Percentiles rank a stretch among this genome's conserved stretches.
These are phyloP conservation scores for Epichloe uncinata DNA, from an alignment of 2,329 filamentous ascomycete genomes.

Conservation along the genomic window DNA sequence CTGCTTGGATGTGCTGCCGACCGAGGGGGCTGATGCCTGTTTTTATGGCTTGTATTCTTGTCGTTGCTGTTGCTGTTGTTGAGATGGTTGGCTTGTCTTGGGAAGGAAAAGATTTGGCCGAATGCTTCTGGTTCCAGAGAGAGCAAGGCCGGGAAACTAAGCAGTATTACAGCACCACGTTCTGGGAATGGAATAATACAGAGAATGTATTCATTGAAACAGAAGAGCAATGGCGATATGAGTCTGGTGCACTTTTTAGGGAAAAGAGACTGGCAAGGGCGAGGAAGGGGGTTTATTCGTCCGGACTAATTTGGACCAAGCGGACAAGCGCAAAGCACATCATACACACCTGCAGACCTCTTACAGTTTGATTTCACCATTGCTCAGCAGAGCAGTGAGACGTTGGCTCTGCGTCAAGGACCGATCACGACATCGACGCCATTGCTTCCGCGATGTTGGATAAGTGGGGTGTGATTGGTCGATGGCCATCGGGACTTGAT, in stretches of 20 bases:
- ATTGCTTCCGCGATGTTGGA: constrained; percentile 32
- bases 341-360: not conserved
- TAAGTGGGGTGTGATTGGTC: constrained; percentile 22
- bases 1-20: not conserved
- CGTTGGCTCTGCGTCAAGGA: constrained; percentile 21
- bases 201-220: not conserved
- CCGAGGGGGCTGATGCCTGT: not conserved
- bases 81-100: not conserved
- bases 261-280: not conserved
- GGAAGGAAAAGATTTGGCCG: no score
- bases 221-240: not conserved
- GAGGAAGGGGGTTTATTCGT: not conserved
- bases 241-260: not conserved
- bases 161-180: not conserved
- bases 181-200: not conserved
- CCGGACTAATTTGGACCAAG: not conserved
- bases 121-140: not conserved
- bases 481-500: constrained; percentile 10
- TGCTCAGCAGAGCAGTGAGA: not conserved
- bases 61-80: not conserved
- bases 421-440: constrained; percentile 40
- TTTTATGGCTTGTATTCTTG: not conserved
- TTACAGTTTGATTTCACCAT: not conserved
- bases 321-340: constrained; percentile 1
- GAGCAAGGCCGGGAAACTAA: not conserved